Percentiles rank a stretch among this genome's conserved stretches.
These are phyloP conservation scores for Cryptosporidium muris DNA, from an alignment of 169 alveolate species.

Conservation along the genomic window DNA sequence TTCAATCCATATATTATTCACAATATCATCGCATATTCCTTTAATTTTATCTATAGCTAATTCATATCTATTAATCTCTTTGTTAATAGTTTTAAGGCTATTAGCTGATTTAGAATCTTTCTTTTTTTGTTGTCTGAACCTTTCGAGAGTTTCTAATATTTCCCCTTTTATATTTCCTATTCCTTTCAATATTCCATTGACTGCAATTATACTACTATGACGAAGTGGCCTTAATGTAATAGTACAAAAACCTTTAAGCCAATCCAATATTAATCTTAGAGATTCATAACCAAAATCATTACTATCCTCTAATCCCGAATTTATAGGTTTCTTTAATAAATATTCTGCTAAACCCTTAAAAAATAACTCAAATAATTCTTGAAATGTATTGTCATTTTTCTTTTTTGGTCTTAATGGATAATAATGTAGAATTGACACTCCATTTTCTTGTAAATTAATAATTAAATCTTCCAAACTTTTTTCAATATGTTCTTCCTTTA, in stretches of 20 bases:
- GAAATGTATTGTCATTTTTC: conserved; percentile 13
- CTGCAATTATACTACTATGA: conserved; percentile 49
- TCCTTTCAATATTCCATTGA: conserved; percentile 50
- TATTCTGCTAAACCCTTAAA: conserved; percentile 33
- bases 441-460: conserved; percentile 30
- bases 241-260: conserved; percentile 11
- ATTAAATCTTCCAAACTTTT: conserved; percentile 13
- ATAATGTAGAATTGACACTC: conserved; percentile 19
- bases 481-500: conserved; percentile 1
- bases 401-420: conserved; percentile 52
- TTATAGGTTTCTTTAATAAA: background rate
- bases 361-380: conserved; percentile 15
- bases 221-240: conserved; percentile 44
- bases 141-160: conserved; percentile 14
- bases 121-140: conserved; percentile 41
- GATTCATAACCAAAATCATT: background rate
- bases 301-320: background rate
- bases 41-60: background rate
- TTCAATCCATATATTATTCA: conserved; percentile 15
- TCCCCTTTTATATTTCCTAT: conserved; percentile 1
- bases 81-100: conserved; percentile 16
- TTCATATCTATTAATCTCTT: conserved; percentile 7
- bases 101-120: conserved; percentile 22
- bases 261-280: conserved; percentile 1
- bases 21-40: conserved; percentile 4